Evolutionary conservation across 306 rosid genomes (phyloP).

Genomic region (Casuarina equisetifolia): DNA sequence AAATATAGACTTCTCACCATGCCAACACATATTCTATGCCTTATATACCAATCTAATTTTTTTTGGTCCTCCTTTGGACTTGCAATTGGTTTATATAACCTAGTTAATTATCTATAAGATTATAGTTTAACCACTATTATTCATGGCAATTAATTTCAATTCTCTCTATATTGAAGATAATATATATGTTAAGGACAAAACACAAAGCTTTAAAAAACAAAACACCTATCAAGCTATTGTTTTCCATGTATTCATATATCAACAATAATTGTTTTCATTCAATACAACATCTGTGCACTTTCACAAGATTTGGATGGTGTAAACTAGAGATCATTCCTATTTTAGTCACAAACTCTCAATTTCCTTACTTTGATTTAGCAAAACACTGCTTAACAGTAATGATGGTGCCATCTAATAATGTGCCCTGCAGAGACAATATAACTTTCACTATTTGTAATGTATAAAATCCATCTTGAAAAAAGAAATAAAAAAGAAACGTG

Average conservation of each 20-base stretch:
- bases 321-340: constrained; percentile 30
- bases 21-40: constrained; percentile 65
- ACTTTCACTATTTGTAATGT: not conserved
- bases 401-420: constrained; percentile 15
- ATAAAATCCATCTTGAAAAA: not conserved
- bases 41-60: constrained; percentile 55
- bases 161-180: not conserved
- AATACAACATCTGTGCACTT: constrained; percentile 26
- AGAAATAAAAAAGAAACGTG: not conserved
- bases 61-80: constrained; percentile 35
- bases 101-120: not conserved
- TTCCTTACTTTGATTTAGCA: constrained; percentile 29
- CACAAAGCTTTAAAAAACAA: constrained; percentile 24
- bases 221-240: constrained; percentile 24
- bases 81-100: constrained; percentile 6
- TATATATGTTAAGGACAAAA: not conserved
- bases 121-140: not conserved
- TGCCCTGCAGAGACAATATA: constrained; percentile 29
- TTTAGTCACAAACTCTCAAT: constrained; percentile 26
- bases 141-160: not conserved
- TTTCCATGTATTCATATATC: constrained; percentile 10
- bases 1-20: too few species aligned
- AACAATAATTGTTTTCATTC: constrained; percentile 26
- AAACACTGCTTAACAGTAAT: constrained; percentile 31
- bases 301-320: constrained; percentile 31